Evolutionary conservation across 352 stramenopile genomes (phyloP).

Genomic region (Phytophthora palmivora): DNA sequence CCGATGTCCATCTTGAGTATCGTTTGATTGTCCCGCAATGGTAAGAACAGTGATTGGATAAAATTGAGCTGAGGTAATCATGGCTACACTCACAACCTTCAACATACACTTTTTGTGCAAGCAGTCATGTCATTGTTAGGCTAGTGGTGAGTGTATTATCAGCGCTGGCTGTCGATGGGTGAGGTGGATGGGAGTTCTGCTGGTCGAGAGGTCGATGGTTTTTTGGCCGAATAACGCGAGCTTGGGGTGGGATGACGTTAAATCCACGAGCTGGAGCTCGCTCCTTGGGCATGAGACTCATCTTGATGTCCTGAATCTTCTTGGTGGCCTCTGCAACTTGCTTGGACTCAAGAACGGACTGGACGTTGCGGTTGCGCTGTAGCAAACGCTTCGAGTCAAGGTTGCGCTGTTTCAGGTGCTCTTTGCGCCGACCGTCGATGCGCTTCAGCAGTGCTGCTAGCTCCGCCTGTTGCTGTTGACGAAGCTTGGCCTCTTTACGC

Average conservation of each 20-base stretch:
- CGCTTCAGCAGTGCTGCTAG: constrained; percentile 94
- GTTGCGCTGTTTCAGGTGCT: constrained; percentile 94
- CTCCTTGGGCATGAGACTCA: constrained; percentile 78
- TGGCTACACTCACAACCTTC: background rate
- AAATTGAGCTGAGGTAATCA: constrained; percentile 5
- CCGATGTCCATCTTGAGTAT: constrained; percentile 54
- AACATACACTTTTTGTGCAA: constrained; percentile 1
- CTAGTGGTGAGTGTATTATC: background rate
- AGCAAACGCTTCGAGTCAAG: constrained; percentile 94
- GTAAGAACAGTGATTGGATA: constrained; percentile 15
- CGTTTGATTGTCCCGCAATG: constrained; percentile 1
- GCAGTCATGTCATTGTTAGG: background rate
- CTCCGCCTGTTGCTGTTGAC: constrained; percentile 93
- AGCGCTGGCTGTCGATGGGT: constrained; percentile 34
- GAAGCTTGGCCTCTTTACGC: constrained; percentile 91
- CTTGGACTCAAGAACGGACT: constrained; percentile 94
- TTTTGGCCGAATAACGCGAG: constrained; percentile 78
- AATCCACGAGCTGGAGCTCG: constrained; percentile 51
- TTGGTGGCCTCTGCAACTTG: constrained; percentile 83
- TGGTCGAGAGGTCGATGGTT: constrained; percentile 51
- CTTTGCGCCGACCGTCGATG: constrained; percentile 93
- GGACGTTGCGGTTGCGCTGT: constrained; percentile 96
- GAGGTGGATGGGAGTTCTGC: constrained; percentile 30
- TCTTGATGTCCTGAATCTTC: constrained; percentile 84
- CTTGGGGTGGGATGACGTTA: constrained; percentile 81